Evolutionary conservation across 164 flowering plant species (phyloP).

Genomic region (Magnolia sinica): DNA sequence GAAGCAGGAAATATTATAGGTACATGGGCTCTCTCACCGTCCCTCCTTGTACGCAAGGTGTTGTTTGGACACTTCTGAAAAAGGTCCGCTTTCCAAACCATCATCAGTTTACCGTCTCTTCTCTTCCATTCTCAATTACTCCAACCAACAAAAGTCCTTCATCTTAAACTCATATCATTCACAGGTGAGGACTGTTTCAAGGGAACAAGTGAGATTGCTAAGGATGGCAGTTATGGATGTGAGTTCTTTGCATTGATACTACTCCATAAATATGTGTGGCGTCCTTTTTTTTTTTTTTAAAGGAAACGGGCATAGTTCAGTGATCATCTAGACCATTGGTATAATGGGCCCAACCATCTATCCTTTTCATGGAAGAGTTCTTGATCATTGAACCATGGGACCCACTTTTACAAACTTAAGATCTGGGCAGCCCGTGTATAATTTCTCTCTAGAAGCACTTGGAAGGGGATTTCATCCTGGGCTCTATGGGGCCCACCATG

Average conservation of each 20-base stretch:
- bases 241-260: neutral
- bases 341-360: neutral
- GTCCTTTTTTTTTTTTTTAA: too few species aligned
- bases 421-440: too few species aligned
- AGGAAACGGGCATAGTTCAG: too few species aligned
- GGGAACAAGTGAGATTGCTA: conserved; percentile 9
- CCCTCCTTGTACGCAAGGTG: conserved; percentile 53
- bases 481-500: too few species aligned
- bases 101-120: neutral
- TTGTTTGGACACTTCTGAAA: conserved; percentile 45
- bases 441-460: too few species aligned
- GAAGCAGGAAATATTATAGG: conserved; percentile 37
- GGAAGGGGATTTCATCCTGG: too few species aligned
- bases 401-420: too few species aligned
- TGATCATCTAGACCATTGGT: neutral
- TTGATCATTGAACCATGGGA: too few species aligned
- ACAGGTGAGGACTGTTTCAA: conserved; percentile 19
- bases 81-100: conserved; percentile 28
- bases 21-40: conserved; percentile 39
- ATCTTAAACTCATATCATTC: neutral
- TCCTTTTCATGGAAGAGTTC: too few species aligned
- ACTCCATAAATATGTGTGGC: neutral
- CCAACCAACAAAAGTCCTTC: neutral
- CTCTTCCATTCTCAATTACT: neutral
- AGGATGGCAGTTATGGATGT: conserved; percentile 12